A percentile compares a stretch with the other conserved stretches of the same genome.
These are phyloP conservation scores for Yamadazyma triangularis DNA, from an alignment of 1,139 yeast species.

Conservation along the genomic window DNA sequence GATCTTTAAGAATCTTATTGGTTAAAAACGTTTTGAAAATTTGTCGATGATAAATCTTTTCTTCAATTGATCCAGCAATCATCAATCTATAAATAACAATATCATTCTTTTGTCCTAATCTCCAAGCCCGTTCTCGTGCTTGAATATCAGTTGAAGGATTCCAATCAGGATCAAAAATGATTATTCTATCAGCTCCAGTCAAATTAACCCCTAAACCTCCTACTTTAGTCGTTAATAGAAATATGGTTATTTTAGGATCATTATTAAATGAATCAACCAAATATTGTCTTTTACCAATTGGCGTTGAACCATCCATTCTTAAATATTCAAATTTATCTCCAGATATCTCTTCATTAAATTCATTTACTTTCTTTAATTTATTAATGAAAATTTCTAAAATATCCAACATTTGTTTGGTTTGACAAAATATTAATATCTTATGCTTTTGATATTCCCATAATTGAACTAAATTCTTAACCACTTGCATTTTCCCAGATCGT, in stretches of 20 bases:
- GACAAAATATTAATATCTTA: constrained; percentile 79
- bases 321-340: constrained; percentile 41
- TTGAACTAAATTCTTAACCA: constrained; percentile 67
- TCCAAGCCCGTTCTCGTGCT: constrained; percentile 96
- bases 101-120: constrained; percentile 90
- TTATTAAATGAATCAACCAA: constrained; percentile 79
- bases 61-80: constrained; percentile 96
- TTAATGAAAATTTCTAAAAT: constrained; percentile 64
- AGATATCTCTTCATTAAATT: constrained; percentile 9
- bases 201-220: constrained; percentile 94
- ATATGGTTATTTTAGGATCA: constrained; percentile 54
- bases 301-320: constrained; percentile 94
- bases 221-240: constrained; percentile 85
- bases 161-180: constrained; percentile 97
- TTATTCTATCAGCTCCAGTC: constrained; percentile 93
- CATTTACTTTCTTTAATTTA: constrained; percentile 30
- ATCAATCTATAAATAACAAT: constrained; percentile 89
- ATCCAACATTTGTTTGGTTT: constrained; percentile 90
- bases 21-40: constrained; percentile 92
- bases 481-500: constrained; percentile 89
- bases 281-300: constrained; percentile 67
- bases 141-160: constrained; percentile 97
- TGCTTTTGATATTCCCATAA: constrained; percentile 79
- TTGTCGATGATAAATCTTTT: constrained; percentile 93
- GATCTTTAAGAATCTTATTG: constrained; percentile 91